phyloP scores from a whole-genome alignment of 2,329 filamentous ascomycete species.

The Aureobasidium melanogenum region DNA sequence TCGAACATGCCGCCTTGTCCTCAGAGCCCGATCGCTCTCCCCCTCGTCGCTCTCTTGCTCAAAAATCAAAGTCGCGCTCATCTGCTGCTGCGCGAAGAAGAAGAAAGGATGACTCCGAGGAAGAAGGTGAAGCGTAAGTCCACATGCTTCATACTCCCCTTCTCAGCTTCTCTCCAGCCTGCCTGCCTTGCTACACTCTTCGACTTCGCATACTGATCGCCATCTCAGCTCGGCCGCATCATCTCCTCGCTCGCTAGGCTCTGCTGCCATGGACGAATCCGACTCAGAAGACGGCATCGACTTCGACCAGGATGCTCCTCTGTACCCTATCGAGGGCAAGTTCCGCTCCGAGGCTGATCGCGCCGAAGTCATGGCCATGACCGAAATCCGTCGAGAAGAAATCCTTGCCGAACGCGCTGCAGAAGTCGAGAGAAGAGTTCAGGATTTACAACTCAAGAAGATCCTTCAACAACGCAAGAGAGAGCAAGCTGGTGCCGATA shows the following conservation, averaged over 20 bases:
- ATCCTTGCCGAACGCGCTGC: constrained; percentile 80
- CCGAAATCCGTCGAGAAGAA: constrained; percentile 84
- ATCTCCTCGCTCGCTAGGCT: constrained; percentile 68
- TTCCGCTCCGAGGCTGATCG: constrained; percentile 50
- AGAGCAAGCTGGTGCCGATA: constrained; percentile 44
- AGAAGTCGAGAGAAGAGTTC: constrained; percentile 70
- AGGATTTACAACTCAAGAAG: constrained; percentile 72
- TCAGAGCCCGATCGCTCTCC: constrained; percentile 23
- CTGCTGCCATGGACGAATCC: constrained; percentile 87
- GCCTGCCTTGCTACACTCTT: constrained; percentile 6
- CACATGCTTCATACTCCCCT: background rate
- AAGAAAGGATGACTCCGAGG: constrained; percentile 53
- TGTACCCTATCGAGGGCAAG: constrained; percentile 82
- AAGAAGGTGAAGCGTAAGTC: constrained; percentile 78
- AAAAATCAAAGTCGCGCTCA: constrained; percentile 37
- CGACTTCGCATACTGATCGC: constrained; percentile 9
- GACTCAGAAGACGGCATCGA: constrained; percentile 52
- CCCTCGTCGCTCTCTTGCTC: constrained; percentile 33
- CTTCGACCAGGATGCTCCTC: constrained; percentile 49
- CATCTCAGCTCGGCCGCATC: constrained; percentile 51
- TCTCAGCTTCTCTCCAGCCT: constrained; percentile 13
- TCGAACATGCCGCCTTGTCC: background rate
- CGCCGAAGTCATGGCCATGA: constrained; percentile 66
- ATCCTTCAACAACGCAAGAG: constrained; percentile 61
- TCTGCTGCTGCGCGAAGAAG: constrained; percentile 19